Evolutionary conservation across 2,329 filamentous ascomycete genomes (phyloP).

Genomic region (Didymella lethalis): DNA sequence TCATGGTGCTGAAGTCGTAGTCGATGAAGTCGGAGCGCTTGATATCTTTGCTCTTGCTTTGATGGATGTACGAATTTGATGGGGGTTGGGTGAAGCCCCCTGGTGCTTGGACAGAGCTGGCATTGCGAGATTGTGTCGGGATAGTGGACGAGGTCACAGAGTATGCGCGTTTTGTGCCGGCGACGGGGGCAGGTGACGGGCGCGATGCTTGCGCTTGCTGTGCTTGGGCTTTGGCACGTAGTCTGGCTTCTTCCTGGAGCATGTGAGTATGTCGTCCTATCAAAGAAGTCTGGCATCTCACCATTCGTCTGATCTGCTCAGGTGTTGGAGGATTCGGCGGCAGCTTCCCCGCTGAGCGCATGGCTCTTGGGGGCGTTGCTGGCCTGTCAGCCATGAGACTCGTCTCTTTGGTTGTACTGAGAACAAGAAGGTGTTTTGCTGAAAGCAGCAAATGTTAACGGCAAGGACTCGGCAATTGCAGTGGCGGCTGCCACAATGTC

Average conservation of each 20-base stretch:
- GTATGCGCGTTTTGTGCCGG: conserved; percentile 76
- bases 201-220: conserved; percentile 52
- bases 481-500: conserved; percentile 27
- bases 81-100: conserved; percentile 46
- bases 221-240: conserved; percentile 84
- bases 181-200: conserved; percentile 40
- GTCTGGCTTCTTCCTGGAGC: conserved; percentile 79
- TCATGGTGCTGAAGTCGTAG: conserved; percentile 98
- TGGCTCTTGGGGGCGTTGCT: conserved; percentile 58
- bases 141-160: conserved; percentile 64
- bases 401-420: background rate
- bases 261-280: background rate
- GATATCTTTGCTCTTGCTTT: conserved; percentile 78
- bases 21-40: conserved; percentile 82
- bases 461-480: conserved; percentile 2
- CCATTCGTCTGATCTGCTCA: conserved; percentile 67
- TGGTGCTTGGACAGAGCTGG: conserved; percentile 66
- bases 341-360: conserved; percentile 49
- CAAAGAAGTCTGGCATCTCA: conserved; percentile 34
- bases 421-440: too few relatives aligned
- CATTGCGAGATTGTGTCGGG: conserved; percentile 67
- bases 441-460: background rate
- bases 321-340: conserved; percentile 63
- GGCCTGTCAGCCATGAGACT: conserved; percentile 52
- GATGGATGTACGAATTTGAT: conserved; percentile 64